Base-by-base conservation (phyloP, 345 rosid genomes). In the Eucalyptus dawsonii region DNA sequence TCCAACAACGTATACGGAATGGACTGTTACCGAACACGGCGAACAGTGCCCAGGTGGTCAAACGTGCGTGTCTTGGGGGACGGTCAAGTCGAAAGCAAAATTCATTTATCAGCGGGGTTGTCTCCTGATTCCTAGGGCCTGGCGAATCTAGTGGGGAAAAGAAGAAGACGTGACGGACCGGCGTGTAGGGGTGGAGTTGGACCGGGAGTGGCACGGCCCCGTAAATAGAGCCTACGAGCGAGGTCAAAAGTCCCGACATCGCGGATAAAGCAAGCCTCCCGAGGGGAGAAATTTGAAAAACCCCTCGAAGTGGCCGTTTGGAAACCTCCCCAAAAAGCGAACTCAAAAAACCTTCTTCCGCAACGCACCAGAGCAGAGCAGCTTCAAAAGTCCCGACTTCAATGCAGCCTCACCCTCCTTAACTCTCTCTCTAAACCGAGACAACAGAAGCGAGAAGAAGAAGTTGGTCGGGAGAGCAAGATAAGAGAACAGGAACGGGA, bases 281-380 rank as follows among this genome's bases (percentile, higher is more conserved):
- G 51, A 40, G 15, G 21, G 54, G 24, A 72, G 53, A 91, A 93
- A 89, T 95, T 96, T 95, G 93, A 96, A 96, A 93, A 72, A 21
- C 27, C 83, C 83, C 91, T 25, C 2, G 58, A 89, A 91, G 95
- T 94, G 96, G 95, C 97, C 97, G 98, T 97, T 97, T 90, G 92
- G 92, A 88, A 86, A 86, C 4, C 91, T 91, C 80, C 88, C 87
- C 25, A n/a, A 76, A 76, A 76, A 76, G 85, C 85, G 85, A 40
- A 2, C 85, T 76, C 27, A 6, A 21, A 14, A 21, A 76, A 27
- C 67, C 81, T 37, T 53, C 58, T 56, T 56, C 85, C 47, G 27
- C 85, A 40, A 6, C 47, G 85, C 85, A 76, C 47, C 42, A 22
- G 85, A 40, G 85, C 89, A 21, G 58, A 40, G 85, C 89, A 91